phyloP scores from a whole-genome alignment of 805 yeast genomes.

The Candida vartiovaarae region DNA sequence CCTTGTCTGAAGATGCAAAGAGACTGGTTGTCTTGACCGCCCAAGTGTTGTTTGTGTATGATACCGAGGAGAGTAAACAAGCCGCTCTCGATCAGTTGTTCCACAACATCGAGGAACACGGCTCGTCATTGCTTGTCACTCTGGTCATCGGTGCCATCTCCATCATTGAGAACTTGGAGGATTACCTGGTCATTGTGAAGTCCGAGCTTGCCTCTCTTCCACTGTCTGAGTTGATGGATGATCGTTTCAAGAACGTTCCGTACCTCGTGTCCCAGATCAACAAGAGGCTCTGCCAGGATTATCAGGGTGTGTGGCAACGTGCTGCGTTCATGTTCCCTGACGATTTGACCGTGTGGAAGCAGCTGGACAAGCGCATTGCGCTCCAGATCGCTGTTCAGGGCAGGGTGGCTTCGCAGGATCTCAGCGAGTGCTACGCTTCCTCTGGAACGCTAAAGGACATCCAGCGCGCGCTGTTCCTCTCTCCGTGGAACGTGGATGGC shows the following conservation, averaged over 20 bases:
- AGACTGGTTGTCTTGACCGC: constrained; percentile 67
- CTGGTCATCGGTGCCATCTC: constrained; percentile 76
- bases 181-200: constrained; percentile 51
- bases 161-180: constrained; percentile 54
- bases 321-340: constrained; percentile 71
- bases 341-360: constrained; percentile 61
- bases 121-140: constrained; percentile 60
- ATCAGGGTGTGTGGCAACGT: constrained; percentile 48
- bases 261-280: constrained; percentile 47
- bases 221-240: constrained; percentile 40
- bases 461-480: constrained; percentile 62
- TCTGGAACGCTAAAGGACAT: constrained; percentile 44
- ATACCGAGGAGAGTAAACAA: constrained; percentile 67
- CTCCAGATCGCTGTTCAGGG: constrained; percentile 50
- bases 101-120: constrained; percentile 52
- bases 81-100: constrained; percentile 84
- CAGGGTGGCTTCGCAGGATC: constrained; percentile 40
- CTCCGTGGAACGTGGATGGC: constrained; percentile 43
- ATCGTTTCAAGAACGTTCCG: constrained; percentile 50
- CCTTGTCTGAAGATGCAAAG: constrained; percentile 47
- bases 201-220: constrained; percentile 56
- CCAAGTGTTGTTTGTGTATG: constrained; percentile 72
- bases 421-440: constrained; percentile 45
- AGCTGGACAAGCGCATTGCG: constrained; percentile 50
- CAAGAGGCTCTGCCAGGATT: constrained; percentile 27